Base-by-base conservation (phyloP, 495 filamentous ascomycete species). In the Xylaria castorea region DNA sequence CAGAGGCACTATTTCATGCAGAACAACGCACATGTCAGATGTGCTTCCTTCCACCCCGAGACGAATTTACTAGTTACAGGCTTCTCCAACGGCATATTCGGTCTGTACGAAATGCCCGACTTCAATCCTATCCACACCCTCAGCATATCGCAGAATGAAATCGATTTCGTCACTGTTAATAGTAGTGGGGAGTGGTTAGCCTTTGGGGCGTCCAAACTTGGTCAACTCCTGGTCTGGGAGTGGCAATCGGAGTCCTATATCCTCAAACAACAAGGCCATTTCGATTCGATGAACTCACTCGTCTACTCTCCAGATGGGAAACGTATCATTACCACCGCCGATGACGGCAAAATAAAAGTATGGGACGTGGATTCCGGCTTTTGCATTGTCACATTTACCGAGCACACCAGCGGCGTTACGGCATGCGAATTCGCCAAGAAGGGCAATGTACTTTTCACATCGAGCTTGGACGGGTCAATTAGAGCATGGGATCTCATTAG, bases 221-320 rank as follows among this genome's bases (percentile, higher is more conserved):
- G 96, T 16, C 96, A 99, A 74, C 84, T 99, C 18, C 86, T 99
- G 46, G 97, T 99, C 32, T 99, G 96, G 96, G 96, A 99, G 81
- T 98, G 97, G 97, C 97, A 98, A 77, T 98, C 97, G 2, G 96
- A 99, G 80, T 98, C 97, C n/a, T 98, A 98, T 81, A 95, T 99
- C 69, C 82, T 99, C 44, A 99, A 98, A 81, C 96, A 99, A 77
- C 96, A 98, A 81, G 95, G 95, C 1, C 96, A 99, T 81, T 93
- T 97, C 62, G 97, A 99, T 78, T 91, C 94, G n/a, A 93, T 98
- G 90, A 98, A 97, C 81, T 85, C 95, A 9, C 85, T 99, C 7
- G 91, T 91, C 16, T 98, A 98, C 81, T 97, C 97, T 6, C 94
- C 95, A 0, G 95, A 98, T 75, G 95, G 96, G 9, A 92, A 96